A percentile compares a stretch with the other conserved stretches of the same genome.
phyloP scores from a whole-genome alignment of 2,329 filamentous ascomycete species.

The Sarocladium brachiariae region DNA sequence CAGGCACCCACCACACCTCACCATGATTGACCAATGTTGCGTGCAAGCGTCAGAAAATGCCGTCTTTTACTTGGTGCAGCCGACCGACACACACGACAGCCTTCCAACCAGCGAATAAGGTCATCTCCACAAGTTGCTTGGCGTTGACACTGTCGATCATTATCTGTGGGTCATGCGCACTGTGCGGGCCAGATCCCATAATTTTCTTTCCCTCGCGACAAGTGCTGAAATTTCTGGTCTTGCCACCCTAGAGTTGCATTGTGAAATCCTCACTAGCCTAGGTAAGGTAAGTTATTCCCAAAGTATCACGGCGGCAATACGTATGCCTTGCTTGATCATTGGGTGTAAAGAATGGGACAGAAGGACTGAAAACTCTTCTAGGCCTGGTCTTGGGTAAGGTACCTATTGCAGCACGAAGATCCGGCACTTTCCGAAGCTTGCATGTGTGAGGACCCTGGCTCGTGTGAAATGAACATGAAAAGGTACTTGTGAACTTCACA shows the following conservation, averaged over 20 bases:
- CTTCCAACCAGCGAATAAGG: conserved; percentile 5
- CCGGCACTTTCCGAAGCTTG: too few species aligned
- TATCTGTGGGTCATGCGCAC: not conserved
- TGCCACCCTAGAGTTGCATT: conserved; percentile 30
- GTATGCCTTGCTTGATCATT: too few species aligned
- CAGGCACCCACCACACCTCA: not conserved
- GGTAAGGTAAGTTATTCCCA: not conserved
- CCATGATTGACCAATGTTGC: not conserved
- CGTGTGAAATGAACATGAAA: too few species aligned
- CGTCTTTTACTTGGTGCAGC: not conserved
- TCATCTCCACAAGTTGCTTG: not conserved
- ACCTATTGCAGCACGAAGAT: too few species aligned
- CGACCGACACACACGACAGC: too few species aligned
- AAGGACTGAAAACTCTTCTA: too few species aligned
- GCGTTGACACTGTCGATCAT: conserved; percentile 8
- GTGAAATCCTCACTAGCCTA: not conserved
- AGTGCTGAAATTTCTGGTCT: not conserved
- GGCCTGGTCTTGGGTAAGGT: too few species aligned
- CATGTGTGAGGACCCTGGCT: too few species aligned
- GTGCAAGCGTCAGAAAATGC: not conserved
- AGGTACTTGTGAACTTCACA: too few species aligned
- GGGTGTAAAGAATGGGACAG: too few species aligned
- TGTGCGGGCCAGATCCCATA: not conserved
- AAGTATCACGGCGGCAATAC: not conserved
- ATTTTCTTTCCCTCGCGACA: not conserved